A percentile compares a stretch with the other conserved stretches of the same genome.
These are phyloP conservation scores for Melaleuca alternifolia DNA, from an alignment of 345 rosid genomes.

Conservation along the genomic window DNA sequence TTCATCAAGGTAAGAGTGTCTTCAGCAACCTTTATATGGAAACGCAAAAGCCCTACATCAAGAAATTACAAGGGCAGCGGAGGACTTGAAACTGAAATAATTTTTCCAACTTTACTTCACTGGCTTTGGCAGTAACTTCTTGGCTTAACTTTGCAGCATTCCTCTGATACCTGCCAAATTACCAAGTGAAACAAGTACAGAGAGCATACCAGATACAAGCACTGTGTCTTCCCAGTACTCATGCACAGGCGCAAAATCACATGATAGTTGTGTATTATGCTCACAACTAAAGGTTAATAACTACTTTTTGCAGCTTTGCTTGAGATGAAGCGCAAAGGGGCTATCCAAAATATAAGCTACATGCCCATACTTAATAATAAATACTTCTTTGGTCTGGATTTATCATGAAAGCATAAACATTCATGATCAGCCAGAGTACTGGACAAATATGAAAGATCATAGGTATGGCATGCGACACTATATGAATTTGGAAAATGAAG, in stretches of 20 bases:
- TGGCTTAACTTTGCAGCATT: constrained; percentile 42
- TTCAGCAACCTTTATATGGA: constrained; percentile 29
- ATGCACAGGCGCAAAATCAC: background rate
- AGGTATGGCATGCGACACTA: background rate
- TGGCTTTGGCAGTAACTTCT: constrained; percentile 33
- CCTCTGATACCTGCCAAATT: constrained; percentile 35
- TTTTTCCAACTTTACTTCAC: constrained; percentile 15
- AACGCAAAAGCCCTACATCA: background rate
- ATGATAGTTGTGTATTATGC: background rate
- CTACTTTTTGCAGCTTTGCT: background rate
- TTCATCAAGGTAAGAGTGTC: constrained; percentile 37
- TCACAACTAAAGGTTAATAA: background rate
- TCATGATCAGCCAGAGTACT: background rate
- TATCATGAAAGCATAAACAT: background rate
- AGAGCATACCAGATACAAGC: background rate
- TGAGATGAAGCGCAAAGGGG: background rate
- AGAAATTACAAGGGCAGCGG: background rate
- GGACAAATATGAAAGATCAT: background rate
- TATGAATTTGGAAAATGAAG: background rate
- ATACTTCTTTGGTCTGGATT: background rate
- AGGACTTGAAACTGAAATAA: background rate
- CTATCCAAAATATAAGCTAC: background rate
- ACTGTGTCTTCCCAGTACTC: background rate
- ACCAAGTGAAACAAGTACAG: background rate
- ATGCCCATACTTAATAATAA: background rate